Base-by-base conservation (phyloP, 805 yeast species). In the Kuraishia molischiana region DNA sequence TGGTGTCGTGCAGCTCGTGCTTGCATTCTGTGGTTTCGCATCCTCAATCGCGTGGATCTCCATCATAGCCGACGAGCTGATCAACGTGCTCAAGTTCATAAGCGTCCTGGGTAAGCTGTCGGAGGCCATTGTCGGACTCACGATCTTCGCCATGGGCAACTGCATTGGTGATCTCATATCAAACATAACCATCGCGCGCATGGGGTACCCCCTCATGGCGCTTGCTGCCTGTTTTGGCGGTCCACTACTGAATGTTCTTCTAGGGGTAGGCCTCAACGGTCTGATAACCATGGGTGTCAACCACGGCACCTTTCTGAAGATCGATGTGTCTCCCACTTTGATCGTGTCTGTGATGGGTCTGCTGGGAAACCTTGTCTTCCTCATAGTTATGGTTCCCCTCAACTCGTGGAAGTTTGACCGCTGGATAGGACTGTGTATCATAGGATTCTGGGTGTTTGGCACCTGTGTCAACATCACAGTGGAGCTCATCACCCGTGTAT, bases 141-240 rank as follows among this genome's bases (percentile, higher is more conserved):
- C 97, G 0, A 67, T 90, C 0, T 83, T 90, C 56, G 95, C 97
- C 0, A 61, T 90, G 41, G 97, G 98, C 4, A 92, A 90, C 55
- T 89, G 96, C 1, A 62, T 84, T 5, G 97, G 97, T 4, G 98
- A 90, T 52, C 62, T 89, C 34, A 77, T 89, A 1, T 81, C 96
- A 0, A 86, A 90, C 47, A 55, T 81, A 26, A 81, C 94, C 0
- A 74, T 90, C 19, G 87, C 95, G 0, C 64, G 64, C 40, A 72
- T 85, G 68, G 95, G 95, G 0, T 78, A 75, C 60, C 85, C 95
- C 0, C 68, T 82, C 34, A 83, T 90, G 83, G 97, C 97, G 0
- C 64, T 92, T n/a, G 84, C 92, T 21, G 96, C 97, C 0, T 89
- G 97, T 51, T 82, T 89, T 54, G 97, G 97, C 0, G 86, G 96